Conservation (phyloP, 768 basidiomycete genomes). For the Lentinus tigrinus region DNA sequence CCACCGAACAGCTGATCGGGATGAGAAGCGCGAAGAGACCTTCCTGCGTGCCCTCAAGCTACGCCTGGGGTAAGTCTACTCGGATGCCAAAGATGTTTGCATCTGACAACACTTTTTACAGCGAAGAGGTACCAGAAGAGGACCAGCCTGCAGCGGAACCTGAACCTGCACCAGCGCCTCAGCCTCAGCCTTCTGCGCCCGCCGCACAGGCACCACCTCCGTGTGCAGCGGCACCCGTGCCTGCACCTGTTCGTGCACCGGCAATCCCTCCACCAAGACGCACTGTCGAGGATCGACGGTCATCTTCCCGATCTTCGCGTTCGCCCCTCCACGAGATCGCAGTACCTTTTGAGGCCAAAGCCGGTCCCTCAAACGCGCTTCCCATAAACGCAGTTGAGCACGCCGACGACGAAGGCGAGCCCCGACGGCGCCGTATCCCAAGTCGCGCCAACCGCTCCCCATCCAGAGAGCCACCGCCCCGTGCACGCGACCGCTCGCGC, state of each 20-base stretch:
- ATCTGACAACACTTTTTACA: slow-evolving; percentile 15
- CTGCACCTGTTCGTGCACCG: slow-evolving; percentile 7
- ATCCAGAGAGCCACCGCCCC: slow-evolving; percentile 21
- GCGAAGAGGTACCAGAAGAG: slow-evolving; percentile 1
- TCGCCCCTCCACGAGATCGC: slow-evolving; percentile 25
- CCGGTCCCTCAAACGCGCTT: slow-evolving; percentile 17
- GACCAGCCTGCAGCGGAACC: neutral
- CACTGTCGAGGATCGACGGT: neutral
- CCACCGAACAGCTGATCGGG: slow-evolving; percentile 62
- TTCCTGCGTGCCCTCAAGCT: slow-evolving; percentile 61
- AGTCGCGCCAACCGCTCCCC: slow-evolving; percentile 13
- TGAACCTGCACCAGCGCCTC: neutral
- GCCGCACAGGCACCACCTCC: slow-evolving; percentile 2
- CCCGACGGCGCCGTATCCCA: slow-evolving; percentile 24
- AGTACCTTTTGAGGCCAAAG: slow-evolving; percentile 10
- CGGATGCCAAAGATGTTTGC: neutral
- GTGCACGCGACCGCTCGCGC: slow-evolving; percentile 15
- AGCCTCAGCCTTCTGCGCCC: neutral
- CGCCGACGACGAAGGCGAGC: slow-evolving; percentile 26
- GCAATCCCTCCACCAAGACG: slow-evolving; percentile 5
- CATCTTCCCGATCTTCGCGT: neutral
- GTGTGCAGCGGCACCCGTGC: neutral
- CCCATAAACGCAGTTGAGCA: slow-evolving; percentile 4
- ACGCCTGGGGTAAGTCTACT: slow-evolving; percentile 62
- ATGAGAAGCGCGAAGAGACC: slow-evolving; percentile 51